Evolutionary conservation across 2,329 filamentous ascomycete genomes (phyloP).

Genomic region (Madurella fahalii): DNA sequence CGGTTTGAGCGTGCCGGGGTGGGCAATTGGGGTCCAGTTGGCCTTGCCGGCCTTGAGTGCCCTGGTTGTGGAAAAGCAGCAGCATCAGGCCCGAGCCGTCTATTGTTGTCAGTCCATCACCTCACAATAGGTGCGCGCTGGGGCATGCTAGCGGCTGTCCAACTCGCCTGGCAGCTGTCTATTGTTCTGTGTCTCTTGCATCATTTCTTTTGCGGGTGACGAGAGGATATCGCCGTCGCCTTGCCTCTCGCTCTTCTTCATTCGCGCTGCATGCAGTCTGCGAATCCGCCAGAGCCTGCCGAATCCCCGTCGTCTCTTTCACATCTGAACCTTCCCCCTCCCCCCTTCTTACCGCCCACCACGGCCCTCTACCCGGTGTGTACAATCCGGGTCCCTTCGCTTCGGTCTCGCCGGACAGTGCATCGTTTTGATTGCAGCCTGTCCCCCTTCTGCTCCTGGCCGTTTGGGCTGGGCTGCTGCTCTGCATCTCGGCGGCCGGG

Average conservation of each 20-base stretch:
- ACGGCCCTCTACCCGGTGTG: no score
- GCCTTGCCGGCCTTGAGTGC: slow-evolving; percentile 1
- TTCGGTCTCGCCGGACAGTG: not conserved
- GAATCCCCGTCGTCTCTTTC: not conserved
- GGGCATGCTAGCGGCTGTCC: not conserved
- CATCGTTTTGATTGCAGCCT: not conserved
- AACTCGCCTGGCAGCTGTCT: not conserved
- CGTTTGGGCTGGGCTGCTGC: not conserved
- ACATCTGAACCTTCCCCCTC: not conserved
- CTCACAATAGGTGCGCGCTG: not conserved
- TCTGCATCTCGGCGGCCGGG: no score
- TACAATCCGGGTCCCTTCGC: not conserved
- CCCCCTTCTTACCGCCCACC: not conserved
- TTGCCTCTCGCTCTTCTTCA: not conserved
- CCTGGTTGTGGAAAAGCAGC: slow-evolving; percentile 13
- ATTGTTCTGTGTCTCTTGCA: not conserved
- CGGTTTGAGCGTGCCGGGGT: slow-evolving; percentile 2
- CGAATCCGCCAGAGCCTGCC: not conserved
- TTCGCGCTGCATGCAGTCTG: not conserved
- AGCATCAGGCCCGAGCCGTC: not conserved
- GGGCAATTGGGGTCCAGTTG: slow-evolving; percentile 10
- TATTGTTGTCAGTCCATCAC: not conserved
- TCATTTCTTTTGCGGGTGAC: not conserved
- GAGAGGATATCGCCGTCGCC: not conserved
- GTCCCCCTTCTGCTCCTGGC: not conserved